Base-by-base conservation (phyloP, 306 rosid genomes). In the Sechiopsis laciniata region DNA sequence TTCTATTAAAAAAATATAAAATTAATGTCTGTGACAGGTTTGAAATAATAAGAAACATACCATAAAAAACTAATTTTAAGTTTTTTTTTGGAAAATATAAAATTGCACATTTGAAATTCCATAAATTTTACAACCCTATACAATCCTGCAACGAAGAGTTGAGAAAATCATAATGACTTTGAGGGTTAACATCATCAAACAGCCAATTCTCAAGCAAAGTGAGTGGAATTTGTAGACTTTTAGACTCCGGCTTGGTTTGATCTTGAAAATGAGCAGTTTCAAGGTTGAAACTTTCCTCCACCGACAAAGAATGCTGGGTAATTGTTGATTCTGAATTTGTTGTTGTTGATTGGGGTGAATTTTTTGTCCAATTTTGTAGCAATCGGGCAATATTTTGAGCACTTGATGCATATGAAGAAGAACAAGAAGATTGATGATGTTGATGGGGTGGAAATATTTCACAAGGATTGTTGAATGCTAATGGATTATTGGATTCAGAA, bases 121-220 rank as follows among this genome's bases (percentile, higher is more conserved):
- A 40, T 6, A 0, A 59, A 59, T 59, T 21, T 10, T 84, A 85
- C 65, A 88, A 79, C 72, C 60, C 77, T 19, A 69, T 29, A 12
- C 71, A 51, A 68, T 82, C 87, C 19, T 86, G 85, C 26, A 86
- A 53, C 7, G 93, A 82, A 77, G 84, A 77, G 75, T 77, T 64
- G 17, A 87, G 76, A 17, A 87, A 85, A 78, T 87, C 84, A 11
- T 84, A 90, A 46, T 87, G 86, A 62, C 81, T 81, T 5, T 87
- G 93, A 83, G 70, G 75, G 4, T 14, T 76, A 0, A 79, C 87
- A 60, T 93, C 98, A 46, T 93, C 97, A 37, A 87, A 83, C 0
- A 93, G 87, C 98, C 98, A 93, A 55, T 86, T 87, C 87, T 93
- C 98, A 7, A 90, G 66, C 72, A 90, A 57, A 1, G 87, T 80